Evolutionary conservation across 345 rosid species (phyloP).

Genomic region (Gossypium rotundifolium): DNA sequence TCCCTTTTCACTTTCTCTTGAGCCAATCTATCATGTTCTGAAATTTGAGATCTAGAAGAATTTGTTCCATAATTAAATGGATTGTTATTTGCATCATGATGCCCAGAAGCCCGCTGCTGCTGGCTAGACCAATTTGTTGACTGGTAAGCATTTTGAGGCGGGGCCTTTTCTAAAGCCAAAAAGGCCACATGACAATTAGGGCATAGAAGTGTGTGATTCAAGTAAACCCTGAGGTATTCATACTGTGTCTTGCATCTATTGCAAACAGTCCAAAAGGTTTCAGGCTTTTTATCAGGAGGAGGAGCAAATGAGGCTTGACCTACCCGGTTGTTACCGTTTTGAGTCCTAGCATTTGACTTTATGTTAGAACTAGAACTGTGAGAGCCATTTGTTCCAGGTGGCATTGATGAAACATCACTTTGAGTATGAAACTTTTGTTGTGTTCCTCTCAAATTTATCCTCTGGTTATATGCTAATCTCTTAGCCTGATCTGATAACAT

Average conservation of each 20-base stretch:
- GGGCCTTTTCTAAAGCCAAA: conserved; percentile 58
- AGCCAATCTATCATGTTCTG: conserved; percentile 21
- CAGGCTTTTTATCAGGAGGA: conserved; percentile 27
- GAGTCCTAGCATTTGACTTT: conserved; percentile 25
- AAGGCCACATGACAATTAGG: conserved; percentile 67
- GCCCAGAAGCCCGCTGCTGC: conserved; percentile 21
- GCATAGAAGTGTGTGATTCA: conserved; percentile 77
- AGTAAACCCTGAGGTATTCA: conserved; percentile 69
- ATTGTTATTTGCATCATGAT: not conserved
- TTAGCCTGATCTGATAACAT: conserved; percentile 58
- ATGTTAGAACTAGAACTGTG: conserved; percentile 27
- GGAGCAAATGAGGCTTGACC: conserved; percentile 20
- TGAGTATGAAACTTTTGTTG: conserved; percentile 28
- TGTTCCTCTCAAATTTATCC: conserved; percentile 32
- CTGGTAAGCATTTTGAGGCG: conserved; percentile 51
- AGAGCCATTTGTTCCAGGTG: conserved; percentile 41
- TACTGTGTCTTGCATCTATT: conserved; percentile 65
- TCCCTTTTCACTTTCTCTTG: conserved; percentile 37
- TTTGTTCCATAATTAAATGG: conserved; percentile 3
- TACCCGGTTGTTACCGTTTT: conserved; percentile 13
- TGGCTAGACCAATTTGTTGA: conserved; percentile 32
- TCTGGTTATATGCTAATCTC: conserved; percentile 61
- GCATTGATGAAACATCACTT: conserved; percentile 30
- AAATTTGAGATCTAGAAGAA: conserved; percentile 20
- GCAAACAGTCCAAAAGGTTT: conserved; percentile 90